Conservation (phyloP, 108 stramenopile species). For the Pseudonitzschia multiseries region DNA sequence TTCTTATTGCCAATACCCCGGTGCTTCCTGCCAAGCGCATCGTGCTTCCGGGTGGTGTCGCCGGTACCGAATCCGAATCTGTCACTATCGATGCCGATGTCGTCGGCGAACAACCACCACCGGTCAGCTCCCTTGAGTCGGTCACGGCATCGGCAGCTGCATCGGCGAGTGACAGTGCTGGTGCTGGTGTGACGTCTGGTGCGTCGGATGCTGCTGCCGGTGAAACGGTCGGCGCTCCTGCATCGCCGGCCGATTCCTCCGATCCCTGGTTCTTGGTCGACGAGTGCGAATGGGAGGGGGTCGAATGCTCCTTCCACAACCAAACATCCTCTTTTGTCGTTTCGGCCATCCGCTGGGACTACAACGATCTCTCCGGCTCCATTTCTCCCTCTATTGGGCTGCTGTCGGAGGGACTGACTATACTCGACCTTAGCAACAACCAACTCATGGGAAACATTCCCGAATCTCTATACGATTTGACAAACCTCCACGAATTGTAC, state of each 20-base stretch:
- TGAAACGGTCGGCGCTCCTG: background rate
- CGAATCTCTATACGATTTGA: constrained; percentile 21
- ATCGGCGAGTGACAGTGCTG: background rate
- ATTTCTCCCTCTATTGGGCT: constrained; percentile 30
- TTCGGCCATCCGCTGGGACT: constrained; percentile 36
- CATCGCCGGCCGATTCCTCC: background rate
- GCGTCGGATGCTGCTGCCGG: background rate
- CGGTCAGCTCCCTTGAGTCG: too few species aligned
- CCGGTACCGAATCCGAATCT: background rate
- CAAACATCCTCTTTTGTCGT: constrained; percentile 20
- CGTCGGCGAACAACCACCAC: background rate
- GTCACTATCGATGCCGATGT: background rate
- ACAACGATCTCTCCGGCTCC: constrained; percentile 41
- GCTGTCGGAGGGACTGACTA: constrained; percentile 6
- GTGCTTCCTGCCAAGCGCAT: background rate
- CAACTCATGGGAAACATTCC: constrained; percentile 22
- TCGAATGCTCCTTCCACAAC: constrained; percentile 40
- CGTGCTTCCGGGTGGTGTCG: background rate
- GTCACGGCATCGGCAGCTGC: background rate
- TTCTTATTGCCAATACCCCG: background rate
- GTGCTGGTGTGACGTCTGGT: background rate
- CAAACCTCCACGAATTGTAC: constrained; percentile 16
- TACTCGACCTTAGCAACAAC: constrained; percentile 30
- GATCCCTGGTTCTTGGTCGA: constrained; percentile 5
- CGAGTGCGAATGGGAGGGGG: constrained; percentile 48